phyloP scores from a whole-genome alignment of 129 eudicot species.

The Deinandra increscens region DNA sequence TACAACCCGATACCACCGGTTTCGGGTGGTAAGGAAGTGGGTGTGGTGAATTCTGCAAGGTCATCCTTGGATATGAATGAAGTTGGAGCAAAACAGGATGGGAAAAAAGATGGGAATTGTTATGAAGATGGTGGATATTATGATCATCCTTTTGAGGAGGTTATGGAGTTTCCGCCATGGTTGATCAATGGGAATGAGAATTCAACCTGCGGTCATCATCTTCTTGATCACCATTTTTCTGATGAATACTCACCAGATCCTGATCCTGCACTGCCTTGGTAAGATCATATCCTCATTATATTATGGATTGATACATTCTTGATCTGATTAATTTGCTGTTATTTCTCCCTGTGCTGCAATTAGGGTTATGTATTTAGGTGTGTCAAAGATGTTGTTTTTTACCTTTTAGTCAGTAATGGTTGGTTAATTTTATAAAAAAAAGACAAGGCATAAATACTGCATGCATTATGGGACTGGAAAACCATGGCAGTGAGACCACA shows the following conservation, averaged over 20 bases:
- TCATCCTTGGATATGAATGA: constrained; percentile 11
- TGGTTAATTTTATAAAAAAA: not conserved
- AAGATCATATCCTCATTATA: constrained; percentile 24
- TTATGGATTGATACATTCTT: no score
- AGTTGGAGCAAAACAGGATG: constrained; percentile 13
- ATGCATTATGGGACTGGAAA: constrained; percentile 26
- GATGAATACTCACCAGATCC: constrained; percentile 50
- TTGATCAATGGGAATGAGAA: constrained; percentile 47
- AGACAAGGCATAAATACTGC: constrained; percentile 21
- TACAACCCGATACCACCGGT: constrained; percentile 31
- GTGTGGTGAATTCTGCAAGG: not conserved
- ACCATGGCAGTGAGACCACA: constrained; percentile 32
- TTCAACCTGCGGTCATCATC: constrained; percentile 34
- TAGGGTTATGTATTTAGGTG: no score
- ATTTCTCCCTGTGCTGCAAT: no score
- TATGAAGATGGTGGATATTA: constrained; percentile 23
- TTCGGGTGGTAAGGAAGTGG: constrained; percentile 7
- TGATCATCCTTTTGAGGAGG: constrained; percentile 54
- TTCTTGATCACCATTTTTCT: constrained; percentile 31
- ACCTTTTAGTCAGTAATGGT: not conserved
- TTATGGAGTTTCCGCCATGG: constrained; percentile 69
- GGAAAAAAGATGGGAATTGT: not conserved
- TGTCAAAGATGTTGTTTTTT: no score
- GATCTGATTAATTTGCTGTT: no score
- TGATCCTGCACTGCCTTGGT: constrained; percentile 71